Evolutionary conservation across 345 rosid genomes (phyloP).

Genomic region (Orychophragmus violaceus): DNA sequence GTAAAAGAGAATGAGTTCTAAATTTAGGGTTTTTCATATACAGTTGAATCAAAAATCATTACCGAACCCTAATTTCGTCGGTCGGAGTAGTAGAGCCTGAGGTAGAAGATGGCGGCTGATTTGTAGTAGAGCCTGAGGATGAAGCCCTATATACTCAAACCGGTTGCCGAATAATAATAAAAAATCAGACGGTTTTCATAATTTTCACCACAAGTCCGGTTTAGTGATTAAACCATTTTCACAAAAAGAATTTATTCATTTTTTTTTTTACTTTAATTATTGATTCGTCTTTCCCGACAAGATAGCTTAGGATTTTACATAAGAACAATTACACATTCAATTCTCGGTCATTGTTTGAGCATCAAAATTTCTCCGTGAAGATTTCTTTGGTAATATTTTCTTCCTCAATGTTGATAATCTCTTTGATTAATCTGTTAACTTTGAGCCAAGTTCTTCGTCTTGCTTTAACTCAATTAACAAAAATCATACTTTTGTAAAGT

Average conservation of each 20-base stretch:
- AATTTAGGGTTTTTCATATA: not conserved
- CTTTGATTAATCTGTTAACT: not conserved
- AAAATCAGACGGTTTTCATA: not conserved
- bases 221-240: not conserved
- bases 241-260: not conserved
- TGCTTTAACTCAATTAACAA: not conserved
- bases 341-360: not conserved
- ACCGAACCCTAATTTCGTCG: conserved; percentile 21
- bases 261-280: not conserved
- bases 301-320: not conserved
- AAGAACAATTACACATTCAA: not conserved
- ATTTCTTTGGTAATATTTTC: conserved; percentile 3
- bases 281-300: conserved; percentile 8
- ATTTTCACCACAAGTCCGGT: not conserved
- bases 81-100: not conserved
- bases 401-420: not conserved
- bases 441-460: not conserved
- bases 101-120: conserved; percentile 11
- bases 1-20: not conserved
- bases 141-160: conserved; percentile 15
- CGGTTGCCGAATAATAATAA: not conserved
- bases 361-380: conserved; percentile 1
- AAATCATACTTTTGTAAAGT: not conserved
- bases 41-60: not conserved
- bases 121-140: not conserved